Base-by-base conservation (phyloP, 2,329 filamentous ascomycete species). In the Cryphonectria radicalis region DNA sequence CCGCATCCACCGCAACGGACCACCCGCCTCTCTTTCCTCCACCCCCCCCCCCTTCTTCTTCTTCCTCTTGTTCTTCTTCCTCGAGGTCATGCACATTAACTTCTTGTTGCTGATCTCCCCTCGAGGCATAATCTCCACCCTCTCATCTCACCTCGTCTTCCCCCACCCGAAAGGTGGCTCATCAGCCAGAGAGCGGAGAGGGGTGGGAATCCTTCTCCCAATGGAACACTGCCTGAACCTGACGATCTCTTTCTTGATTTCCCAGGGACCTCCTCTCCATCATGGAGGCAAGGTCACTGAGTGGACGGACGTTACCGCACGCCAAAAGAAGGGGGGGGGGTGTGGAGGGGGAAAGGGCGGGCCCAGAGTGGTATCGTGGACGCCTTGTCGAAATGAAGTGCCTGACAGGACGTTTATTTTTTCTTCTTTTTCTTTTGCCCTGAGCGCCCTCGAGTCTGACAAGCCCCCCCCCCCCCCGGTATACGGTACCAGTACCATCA, bases 1-100 rank as follows among this genome's bases (percentile, higher is more conserved):
- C 35, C 63, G 28, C 43, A 66, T 17, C 43, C 63, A 46, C 32
- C 63, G 50, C 22, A 53, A n/a, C 42, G 19, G 25, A 65, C 40
- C 63, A 19, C 6, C 63, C 63, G 2, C 6, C 46, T n/a, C 22
- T 50, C 46, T 50, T 10, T n/a, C 42, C 13, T 14, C 13, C 42
- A 17, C 4, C 1, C n/a, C 17, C 28, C 63, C 42, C 25, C 63
- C 10, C n/a, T 32, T 13, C 35, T 5, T 6, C 43, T 19, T 46
- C 43, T 22, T 46, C n/a, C n/a, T n/a, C n/a, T n/a, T n/a, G n/a
- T 13, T 14, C 42, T 22, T 50, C 22, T 6, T 22, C 46, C 19
- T 50, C 46, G 19, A 50, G 6, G 6, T 8, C 46, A 50, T 50
- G 46, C 46, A 50, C 7, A 22, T 17, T 17, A 17, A 46, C 43